Conservation (phyloP, 805 yeast genomes). For the Schwanniomyces sp. region DNA sequence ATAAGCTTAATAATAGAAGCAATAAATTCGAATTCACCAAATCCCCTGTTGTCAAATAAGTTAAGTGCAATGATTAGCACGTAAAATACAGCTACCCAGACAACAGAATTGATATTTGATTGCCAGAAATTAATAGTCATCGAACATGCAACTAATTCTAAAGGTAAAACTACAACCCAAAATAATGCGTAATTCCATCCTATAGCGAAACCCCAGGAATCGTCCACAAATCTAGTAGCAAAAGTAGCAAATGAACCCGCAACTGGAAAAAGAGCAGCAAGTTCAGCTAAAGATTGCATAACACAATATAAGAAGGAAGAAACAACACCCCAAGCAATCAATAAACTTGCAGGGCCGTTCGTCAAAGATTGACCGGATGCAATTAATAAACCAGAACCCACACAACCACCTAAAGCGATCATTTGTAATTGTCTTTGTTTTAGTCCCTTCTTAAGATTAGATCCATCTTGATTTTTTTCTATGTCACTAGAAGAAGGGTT, state of each 20-base stretch:
- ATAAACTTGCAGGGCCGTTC: constrained; percentile 32
- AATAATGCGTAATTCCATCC: constrained; percentile 46
- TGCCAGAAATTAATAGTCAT: constrained; percentile 42
- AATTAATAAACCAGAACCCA: constrained; percentile 42
- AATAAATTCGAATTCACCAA: constrained; percentile 38
- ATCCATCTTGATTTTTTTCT: constrained; percentile 5
- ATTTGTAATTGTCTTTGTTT: constrained; percentile 34
- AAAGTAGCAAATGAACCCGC: constrained; percentile 43
- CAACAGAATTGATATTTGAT: constrained; percentile 36
- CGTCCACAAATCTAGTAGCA: constrained; percentile 41
- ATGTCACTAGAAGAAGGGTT: constrained; percentile 1
- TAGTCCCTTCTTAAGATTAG: constrained; percentile 18
- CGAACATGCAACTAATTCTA: constrained; percentile 43
- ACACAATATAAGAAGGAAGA: constrained; percentile 41
- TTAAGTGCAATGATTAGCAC: constrained; percentile 35
- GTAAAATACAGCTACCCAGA: constrained; percentile 41
- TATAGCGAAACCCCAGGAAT: constrained; percentile 46
- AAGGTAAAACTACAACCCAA: constrained; percentile 44
- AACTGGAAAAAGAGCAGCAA: constrained; percentile 38
- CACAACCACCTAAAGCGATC: constrained; percentile 44
- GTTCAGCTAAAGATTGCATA: constrained; percentile 43
- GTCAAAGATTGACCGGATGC: constrained; percentile 38
- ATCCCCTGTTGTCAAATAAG: constrained; percentile 34
- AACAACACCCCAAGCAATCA: constrained; percentile 42
- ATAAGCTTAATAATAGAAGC: constrained; percentile 35